Percentiles rank a stretch among this genome's conserved stretches.
phyloP scores from a whole-genome alignment of 2,329 filamentous ascomycete species.

The Teratosphaeria viscida region DNA sequence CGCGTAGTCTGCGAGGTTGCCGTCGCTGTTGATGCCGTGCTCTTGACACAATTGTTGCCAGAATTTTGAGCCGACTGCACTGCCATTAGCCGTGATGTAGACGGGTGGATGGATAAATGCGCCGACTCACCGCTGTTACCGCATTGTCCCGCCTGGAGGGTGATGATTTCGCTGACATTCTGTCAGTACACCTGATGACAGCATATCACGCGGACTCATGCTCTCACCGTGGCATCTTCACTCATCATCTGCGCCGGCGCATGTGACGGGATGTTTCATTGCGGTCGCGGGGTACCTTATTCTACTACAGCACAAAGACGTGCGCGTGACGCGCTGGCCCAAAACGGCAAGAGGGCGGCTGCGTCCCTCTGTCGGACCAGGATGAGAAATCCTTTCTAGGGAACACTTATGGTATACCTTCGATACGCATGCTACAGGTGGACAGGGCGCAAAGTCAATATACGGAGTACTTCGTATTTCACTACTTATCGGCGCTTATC shows the following conservation, averaged over 20 bases:
- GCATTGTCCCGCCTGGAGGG: conserved; percentile 96
- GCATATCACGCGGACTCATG: neutral
- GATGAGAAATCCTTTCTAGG: too few relatives aligned
- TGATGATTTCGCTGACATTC: conserved; percentile 81
- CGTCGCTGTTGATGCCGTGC: conserved; percentile 94
- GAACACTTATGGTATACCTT: too few relatives aligned
- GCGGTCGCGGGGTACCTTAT: too few relatives aligned
- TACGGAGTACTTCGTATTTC: too few relatives aligned
- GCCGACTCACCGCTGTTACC: conserved; percentile 89
- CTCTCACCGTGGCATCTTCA: conserved; percentile 12
- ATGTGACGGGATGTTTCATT: neutral
- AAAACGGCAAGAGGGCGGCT: too few relatives aligned
- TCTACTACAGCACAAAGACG: too few relatives aligned
- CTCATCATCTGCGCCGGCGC: conserved; percentile 2
- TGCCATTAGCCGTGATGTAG: neutral
- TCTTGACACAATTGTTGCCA: conserved; percentile 98
- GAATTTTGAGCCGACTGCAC: conserved; percentile 87
- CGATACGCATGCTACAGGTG: too few relatives aligned
- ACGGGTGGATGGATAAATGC: conserved; percentile 1
- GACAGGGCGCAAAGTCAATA: too few relatives aligned
- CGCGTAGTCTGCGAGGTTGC: conserved; percentile 94
- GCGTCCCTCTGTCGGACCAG: too few relatives aligned
- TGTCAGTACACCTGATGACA: conserved; percentile 6
- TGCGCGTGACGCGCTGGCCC: too few relatives aligned
- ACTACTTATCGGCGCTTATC: too few relatives aligned